Evolutionary conservation across 2,329 filamentous ascomycete species (phyloP).

Genomic region (Coleophoma crateriformis): DNA sequence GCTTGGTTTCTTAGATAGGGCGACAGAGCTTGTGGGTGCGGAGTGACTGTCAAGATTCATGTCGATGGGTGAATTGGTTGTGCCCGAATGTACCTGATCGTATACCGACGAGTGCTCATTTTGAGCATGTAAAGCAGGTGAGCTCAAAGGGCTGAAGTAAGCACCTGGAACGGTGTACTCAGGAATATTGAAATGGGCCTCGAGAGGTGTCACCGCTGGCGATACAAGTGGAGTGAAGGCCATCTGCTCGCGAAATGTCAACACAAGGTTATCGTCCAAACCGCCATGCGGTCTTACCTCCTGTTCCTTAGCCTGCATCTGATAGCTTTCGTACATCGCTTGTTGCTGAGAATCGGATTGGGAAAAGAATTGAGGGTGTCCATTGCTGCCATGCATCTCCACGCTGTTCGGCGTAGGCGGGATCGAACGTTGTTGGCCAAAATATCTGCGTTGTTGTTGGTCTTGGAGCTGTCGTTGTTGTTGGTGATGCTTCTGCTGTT

Average conservation of each 20-base stretch:
- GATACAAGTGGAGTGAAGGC: constrained; percentile 77
- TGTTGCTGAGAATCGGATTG: constrained; percentile 49
- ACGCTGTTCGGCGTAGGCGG: constrained; percentile 79
- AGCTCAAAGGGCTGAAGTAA: constrained; percentile 81
- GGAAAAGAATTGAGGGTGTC: constrained; percentile 47
- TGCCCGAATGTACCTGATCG: constrained; percentile 32
- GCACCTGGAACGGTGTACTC: constrained; percentile 56
- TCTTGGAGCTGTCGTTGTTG: constrained; percentile 39
- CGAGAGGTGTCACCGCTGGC: constrained; percentile 77
- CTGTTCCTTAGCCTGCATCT: constrained; percentile 62
- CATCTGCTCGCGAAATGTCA: constrained; percentile 41
- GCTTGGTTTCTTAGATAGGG: constrained; percentile 13
- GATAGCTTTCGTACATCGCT: constrained; percentile 53
- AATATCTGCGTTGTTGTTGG: constrained; percentile 44
- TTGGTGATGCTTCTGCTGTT: constrained; percentile 57
- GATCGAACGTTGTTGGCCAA: constrained; percentile 53
- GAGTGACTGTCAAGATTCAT: constrained; percentile 21
- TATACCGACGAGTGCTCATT: constrained; percentile 39
- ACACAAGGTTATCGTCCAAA: too few species aligned
- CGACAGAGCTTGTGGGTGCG: constrained; percentile 14
- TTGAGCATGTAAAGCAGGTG: constrained; percentile 73
- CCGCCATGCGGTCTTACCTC: constrained; percentile 39
- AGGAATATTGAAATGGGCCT: constrained; percentile 55
- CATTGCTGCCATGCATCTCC: constrained; percentile 59
- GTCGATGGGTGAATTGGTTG: constrained; percentile 25